Evolutionary conservation across 139 green algal species (phyloP).

Genomic region (Microglena sp.): DNA sequence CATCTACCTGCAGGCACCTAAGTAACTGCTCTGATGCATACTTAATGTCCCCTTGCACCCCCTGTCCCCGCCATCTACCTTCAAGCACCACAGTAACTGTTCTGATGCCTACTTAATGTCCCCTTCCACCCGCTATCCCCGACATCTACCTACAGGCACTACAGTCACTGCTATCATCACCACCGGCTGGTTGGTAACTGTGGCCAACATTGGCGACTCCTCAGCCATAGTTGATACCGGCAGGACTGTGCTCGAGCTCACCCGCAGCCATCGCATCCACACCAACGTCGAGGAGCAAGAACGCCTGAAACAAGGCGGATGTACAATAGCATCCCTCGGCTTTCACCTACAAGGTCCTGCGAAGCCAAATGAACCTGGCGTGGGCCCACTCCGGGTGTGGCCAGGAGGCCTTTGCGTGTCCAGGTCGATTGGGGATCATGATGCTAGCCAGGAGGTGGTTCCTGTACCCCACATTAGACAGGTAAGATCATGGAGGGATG

Average conservation of each 20-base stretch:
- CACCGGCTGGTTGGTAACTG: conserved; percentile 66
- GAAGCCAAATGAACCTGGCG: conserved; percentile 45
- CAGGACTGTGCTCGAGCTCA: conserved; percentile 33
- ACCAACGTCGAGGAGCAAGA: conserved; percentile 19
- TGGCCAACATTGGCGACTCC: conserved; percentile 82
- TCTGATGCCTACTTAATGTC: too few relatives aligned
- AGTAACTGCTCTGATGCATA: too few relatives aligned
- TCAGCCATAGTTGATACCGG: conserved; percentile 67
- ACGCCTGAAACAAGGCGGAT: conserved; percentile 25
- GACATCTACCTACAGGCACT: background rate
- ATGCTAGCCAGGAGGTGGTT: conserved; percentile 68
- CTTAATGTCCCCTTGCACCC: too few relatives aligned
- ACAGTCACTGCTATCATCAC: conserved; percentile 40
- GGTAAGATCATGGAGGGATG: too few relatives aligned
- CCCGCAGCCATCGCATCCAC: conserved; percentile 43
- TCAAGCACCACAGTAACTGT: too few relatives aligned
- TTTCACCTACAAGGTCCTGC: conserved; percentile 56
- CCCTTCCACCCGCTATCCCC: too few relatives aligned
- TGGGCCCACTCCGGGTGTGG: conserved; percentile 83
- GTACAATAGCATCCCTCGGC: conserved; percentile 46
- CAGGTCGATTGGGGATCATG: conserved; percentile 76
- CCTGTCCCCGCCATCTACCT: too few relatives aligned
- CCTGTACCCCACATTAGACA: conserved; percentile 78
- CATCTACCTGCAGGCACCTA: too few relatives aligned
- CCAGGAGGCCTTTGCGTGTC: conserved; percentile 82